These are phyloP conservation scores for Trichoderma koningiopsis DNA, from an alignment of 2,329 filamentous ascomycete species.

Conservation along the genomic window DNA sequence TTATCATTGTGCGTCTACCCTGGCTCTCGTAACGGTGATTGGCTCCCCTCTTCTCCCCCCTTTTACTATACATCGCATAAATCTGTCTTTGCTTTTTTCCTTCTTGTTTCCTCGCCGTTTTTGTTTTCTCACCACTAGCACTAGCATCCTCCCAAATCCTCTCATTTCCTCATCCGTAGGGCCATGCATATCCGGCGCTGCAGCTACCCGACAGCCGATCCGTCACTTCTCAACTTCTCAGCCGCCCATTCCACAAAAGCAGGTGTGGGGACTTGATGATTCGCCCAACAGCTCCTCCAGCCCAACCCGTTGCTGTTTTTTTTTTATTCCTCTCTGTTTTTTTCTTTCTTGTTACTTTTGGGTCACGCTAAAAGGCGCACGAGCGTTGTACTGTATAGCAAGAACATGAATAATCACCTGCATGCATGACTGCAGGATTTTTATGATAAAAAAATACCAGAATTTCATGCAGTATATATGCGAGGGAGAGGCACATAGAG, in stretches of 20 bases:
- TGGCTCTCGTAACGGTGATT: not conserved
- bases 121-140: not conserved
- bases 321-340: not conserved
- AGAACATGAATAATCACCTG: not conserved
- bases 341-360: not conserved
- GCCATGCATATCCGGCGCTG: conserved; percentile 21
- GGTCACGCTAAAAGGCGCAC: not conserved
- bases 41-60: not conserved
- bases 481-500: not conserved
- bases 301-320: not conserved
- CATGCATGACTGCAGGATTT: conserved; percentile 13
- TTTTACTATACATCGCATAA: not conserved
- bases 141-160: not conserved
- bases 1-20: not conserved
- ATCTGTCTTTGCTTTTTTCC: not conserved
- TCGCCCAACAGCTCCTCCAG: not conserved
- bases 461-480: not conserved
- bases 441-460: not conserved
- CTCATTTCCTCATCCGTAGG: conserved; percentile 15
- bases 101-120: not conserved
- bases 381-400: not conserved
- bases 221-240: conserved; percentile 12
- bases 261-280: no score
- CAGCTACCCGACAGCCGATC: conserved; percentile 21
- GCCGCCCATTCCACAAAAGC: not conserved